These are phyloP conservation scores for Fusarium sp. DNA, from an alignment of 2,329 filamentous ascomycete species.

Conservation along the genomic window DNA sequence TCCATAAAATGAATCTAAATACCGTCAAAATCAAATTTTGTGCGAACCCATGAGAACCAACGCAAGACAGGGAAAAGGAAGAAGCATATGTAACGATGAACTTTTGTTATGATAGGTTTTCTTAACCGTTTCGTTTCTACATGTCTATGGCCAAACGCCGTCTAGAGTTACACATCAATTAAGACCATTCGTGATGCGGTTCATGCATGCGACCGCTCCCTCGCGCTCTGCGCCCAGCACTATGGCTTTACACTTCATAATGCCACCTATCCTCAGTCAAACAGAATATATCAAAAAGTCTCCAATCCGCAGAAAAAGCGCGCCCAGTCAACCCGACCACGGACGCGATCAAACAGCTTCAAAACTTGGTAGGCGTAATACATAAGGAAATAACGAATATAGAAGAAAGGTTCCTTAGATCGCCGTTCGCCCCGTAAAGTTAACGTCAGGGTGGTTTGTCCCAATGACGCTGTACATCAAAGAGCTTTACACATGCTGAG, in stretches of 20 bases:
- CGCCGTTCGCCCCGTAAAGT: slow-evolving; percentile 51
- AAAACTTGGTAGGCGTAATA: slow-evolving; percentile 39
- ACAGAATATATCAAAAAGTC: slow-evolving; percentile 50
- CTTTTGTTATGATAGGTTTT: slow-evolving; percentile 31
- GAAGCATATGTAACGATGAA: slow-evolving; percentile 17
- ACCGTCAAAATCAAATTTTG: slow-evolving; percentile 29
- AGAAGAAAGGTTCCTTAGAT: slow-evolving; percentile 50
- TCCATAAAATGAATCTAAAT: slow-evolving; percentile 34
- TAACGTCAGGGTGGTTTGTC: slow-evolving; percentile 44
- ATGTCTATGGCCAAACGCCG: slow-evolving; percentile 58
- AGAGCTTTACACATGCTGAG: slow-evolving; percentile 37
- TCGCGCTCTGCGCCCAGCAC: slow-evolving; percentile 56
- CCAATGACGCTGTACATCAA: slow-evolving; percentile 30
- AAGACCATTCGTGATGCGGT: slow-evolving; percentile 56
- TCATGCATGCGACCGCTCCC: slow-evolving; percentile 51
- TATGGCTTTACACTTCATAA: slow-evolving; percentile 55
- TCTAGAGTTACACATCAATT: slow-evolving; percentile 60
- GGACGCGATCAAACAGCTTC: slow-evolving; percentile 45
- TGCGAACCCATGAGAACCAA: background rate
- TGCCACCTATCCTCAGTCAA: slow-evolving; percentile 48
- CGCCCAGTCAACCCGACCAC: slow-evolving; percentile 46
- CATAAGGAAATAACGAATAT: slow-evolving; percentile 42
- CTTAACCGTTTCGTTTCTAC: slow-evolving; percentile 55
- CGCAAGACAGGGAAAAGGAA: background rate
- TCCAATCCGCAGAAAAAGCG: slow-evolving; percentile 50